Evolutionary conservation across 2,329 filamentous ascomycete genomes (phyloP).

Genomic region (Cadophora luteo-olivacea): DNA sequence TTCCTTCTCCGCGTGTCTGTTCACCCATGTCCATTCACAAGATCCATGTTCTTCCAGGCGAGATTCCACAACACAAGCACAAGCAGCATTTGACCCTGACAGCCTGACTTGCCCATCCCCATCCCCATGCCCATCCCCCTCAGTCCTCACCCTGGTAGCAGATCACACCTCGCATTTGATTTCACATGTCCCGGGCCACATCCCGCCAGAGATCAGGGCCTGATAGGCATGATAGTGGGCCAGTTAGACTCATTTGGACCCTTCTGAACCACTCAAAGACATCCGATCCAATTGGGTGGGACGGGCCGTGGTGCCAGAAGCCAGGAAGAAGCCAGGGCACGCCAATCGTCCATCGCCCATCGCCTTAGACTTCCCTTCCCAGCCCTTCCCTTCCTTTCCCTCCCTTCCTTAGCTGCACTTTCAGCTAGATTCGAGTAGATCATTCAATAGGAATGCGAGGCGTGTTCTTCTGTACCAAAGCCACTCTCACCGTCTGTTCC

Average conservation of each 20-base stretch:
- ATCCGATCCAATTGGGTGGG: conserved; percentile 8
- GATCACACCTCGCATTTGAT: neutral
- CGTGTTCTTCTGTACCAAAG: neutral
- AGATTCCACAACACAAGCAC: too few species aligned
- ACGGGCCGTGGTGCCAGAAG: conserved; percentile 7
- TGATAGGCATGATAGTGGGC: neutral
- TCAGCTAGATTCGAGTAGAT: neutral
- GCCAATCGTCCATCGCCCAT: too few species aligned
- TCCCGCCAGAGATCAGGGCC: neutral
- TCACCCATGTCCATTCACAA: too few species aligned
- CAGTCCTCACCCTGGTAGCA: neutral
- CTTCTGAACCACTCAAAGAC: neutral
- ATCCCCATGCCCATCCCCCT: too few species aligned
- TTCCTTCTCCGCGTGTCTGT: too few species aligned
- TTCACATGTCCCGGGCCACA: conserved; percentile 2
- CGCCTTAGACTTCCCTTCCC: too few species aligned
- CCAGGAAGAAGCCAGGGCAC: neutral
- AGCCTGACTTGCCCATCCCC: too few species aligned
- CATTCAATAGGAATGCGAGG: neutral
- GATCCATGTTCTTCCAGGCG: too few species aligned
- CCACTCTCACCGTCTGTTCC: neutral
- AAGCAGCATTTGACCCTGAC: too few species aligned
- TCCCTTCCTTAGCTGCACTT: neutral
- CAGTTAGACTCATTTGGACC: neutral
- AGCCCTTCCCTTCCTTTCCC: too few species aligned